These are phyloP conservation scores for Ophiorrhiza pumila DNA, from an alignment of 257 asterid species.

Conservation along the genomic window DNA sequence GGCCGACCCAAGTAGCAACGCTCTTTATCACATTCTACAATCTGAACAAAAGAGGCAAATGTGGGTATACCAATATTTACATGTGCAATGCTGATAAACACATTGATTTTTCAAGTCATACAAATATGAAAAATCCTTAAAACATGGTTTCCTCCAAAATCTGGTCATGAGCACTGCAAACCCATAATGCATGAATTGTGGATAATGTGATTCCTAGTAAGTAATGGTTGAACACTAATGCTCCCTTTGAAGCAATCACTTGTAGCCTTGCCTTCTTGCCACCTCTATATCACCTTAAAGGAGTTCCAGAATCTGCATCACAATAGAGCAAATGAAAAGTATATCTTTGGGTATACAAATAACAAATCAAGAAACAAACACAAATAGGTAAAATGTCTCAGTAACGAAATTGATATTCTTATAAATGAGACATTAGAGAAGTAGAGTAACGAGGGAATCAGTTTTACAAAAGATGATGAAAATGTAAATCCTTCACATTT, in stretches of 20 bases:
- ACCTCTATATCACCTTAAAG: conserved; percentile 71
- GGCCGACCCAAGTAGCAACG: too few relatives aligned
- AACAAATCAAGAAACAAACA: not conserved
- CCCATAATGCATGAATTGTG: too few relatives aligned
- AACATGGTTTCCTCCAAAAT: too few relatives aligned
- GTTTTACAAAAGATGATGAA: not conserved
- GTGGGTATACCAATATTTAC: too few relatives aligned
- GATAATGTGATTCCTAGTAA: too few relatives aligned
- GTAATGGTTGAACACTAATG: conserved; percentile 17
- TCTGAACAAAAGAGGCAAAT: too few relatives aligned
- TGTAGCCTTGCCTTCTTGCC: conserved; percentile 71
- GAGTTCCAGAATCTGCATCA: conserved; percentile 41
- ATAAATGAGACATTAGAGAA: not conserved
- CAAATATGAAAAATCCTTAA: too few relatives aligned
- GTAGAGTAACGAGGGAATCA: not conserved
- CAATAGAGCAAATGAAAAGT: not conserved
- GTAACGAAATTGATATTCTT: not conserved
- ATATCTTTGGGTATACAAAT: not conserved
- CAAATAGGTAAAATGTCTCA: not conserved
- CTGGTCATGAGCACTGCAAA: too few relatives aligned
- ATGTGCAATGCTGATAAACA: too few relatives aligned
- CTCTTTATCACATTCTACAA: too few relatives aligned
- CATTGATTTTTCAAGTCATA: too few relatives aligned
- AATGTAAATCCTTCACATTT: not conserved
- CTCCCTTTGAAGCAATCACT: conserved; percentile 46